Evolutionary conservation across 768 basidiomycete genomes (phyloP).

Genomic region (Xerocomus brunneocitrinus): DNA sequence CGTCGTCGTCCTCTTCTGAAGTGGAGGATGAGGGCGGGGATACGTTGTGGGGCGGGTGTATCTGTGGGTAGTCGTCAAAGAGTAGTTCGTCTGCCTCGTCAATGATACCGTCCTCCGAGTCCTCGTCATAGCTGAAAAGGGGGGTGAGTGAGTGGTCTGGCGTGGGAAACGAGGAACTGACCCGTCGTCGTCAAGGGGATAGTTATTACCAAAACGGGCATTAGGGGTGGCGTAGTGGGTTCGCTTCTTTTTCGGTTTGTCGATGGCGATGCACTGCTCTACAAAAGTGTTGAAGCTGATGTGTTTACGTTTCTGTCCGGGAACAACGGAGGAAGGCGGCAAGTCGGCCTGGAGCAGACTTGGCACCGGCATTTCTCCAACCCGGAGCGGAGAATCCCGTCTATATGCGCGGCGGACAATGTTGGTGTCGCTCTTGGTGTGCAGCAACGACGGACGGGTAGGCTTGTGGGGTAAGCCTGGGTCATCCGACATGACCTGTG

Average conservation of each 20-base stretch:
- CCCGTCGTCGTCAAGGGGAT: slow-evolving; percentile 56
- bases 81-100: slow-evolving; percentile 43
- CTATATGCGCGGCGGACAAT: slow-evolving; percentile 53
- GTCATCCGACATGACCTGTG: slow-evolving; percentile 21
- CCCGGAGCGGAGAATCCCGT: slow-evolving; percentile 70
- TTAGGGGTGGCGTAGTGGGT: slow-evolving; percentile 6
- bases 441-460: slow-evolving; percentile 55
- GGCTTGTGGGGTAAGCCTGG: neutral
- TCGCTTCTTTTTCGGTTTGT: slow-evolving; percentile 52
- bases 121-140: slow-evolving; percentile 57
- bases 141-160: neutral
- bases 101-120: slow-evolving; percentile 53
- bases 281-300: slow-evolving; percentile 99
- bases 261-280: slow-evolving; percentile 91
- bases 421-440: slow-evolving; percentile 88
- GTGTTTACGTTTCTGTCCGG: slow-evolving; percentile 65
- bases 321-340: slow-evolving; percentile 10
- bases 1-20: slow-evolving; percentile 43
- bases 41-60: slow-evolving; percentile 16
- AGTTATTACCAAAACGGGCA: slow-evolving; percentile 25
- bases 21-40: slow-evolving; percentile 31
- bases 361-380: slow-evolving; percentile 23
- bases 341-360: slow-evolving; percentile 18
- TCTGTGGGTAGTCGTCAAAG: slow-evolving; percentile 24
- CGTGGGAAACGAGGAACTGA: slow-evolving; percentile 31